Evolutionary conservation across 164 flowering plant species (phyloP).

Genomic region (Vitis rotundifolia): DNA sequence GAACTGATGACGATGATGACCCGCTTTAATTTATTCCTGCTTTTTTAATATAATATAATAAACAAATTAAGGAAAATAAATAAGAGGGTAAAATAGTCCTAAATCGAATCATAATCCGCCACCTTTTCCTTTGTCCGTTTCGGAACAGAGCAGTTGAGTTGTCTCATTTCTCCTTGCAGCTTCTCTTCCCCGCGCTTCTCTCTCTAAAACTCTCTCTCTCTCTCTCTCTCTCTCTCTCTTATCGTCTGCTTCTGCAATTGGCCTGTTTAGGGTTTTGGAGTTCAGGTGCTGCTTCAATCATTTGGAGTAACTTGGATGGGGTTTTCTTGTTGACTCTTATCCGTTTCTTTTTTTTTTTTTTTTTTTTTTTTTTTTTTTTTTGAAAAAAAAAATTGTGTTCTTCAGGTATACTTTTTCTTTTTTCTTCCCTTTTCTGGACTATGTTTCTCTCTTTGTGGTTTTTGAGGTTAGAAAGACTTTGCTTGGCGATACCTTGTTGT

Average conservation of each 20-base stretch:
- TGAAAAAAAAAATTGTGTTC: not conserved
- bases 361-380: not conserved
- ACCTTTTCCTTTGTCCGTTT: constrained; percentile 46
- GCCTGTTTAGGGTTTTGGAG: constrained; percentile 1
- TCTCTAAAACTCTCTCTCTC: constrained; percentile 11
- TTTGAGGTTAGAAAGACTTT: not conserved
- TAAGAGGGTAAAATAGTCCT: constrained; percentile 6
- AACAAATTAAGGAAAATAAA: not conserved
- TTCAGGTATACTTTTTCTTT: constrained; percentile 1
- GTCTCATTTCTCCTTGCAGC: constrained; percentile 12
- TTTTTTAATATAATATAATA: not conserved
- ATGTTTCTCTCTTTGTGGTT: not conserved
- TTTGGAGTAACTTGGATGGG: constrained; percentile 1
- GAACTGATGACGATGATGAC: constrained; percentile 3
- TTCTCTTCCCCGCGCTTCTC: constrained; percentile 10
- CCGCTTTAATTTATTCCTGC: not conserved
- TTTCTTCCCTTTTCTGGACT: not conserved
- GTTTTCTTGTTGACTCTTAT: not conserved
- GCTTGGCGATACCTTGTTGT: constrained; percentile 7
- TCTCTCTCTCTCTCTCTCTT: constrained; percentile 17
- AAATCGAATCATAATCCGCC: constrained; percentile 25
- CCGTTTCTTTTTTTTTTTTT: not conserved
- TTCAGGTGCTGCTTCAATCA: not conserved
- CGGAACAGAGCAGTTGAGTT: constrained; percentile 23
- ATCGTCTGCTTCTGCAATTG: constrained; percentile 12